Evolutionary conservation across 2,329 filamentous ascomycete species (phyloP), one percentile per base, ranked within the genome.

Genomic region (Hypoxylon sp.): DNA sequence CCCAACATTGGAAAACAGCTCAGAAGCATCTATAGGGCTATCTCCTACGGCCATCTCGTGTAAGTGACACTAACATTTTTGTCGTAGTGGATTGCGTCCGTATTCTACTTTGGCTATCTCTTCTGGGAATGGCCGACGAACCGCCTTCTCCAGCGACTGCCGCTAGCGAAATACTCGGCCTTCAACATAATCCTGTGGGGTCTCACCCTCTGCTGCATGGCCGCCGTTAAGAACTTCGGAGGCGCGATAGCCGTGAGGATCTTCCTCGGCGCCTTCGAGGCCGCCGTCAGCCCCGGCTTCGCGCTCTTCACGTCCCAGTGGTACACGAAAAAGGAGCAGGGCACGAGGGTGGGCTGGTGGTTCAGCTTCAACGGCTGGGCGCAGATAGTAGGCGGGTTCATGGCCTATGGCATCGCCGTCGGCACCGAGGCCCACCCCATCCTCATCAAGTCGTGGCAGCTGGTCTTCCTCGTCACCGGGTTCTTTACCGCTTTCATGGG

Each of bases 61-160:
- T 38, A 9, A 37, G 4, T 20, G 56, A 48, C 58, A 63, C 49
- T 58, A 21, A 60, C n/a, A n/a, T 33, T 10, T 46, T 15, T 26
- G 11, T n/a, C 24, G 13, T 13, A 63, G 54, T 83, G 81, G 81
- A 72, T 84, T 11, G 77, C 77, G 1, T 79, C 76, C 65, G 74
- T 82, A 68, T 81, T 81, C 65, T 81, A 81, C 63, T 81, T 81
- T 40, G 79, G 79, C 69, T 76, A 76, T 52, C 67, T 76, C 13
- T 82, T 79, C 2, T 88, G 81, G 81, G 87, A 89, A 69, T 89
- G 86, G 70, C 87, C 87, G 0, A 88, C 86, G 1, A 87, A 82
- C 67, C 80, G 83, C 10, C 78, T 90, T 23, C 77, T 90, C 10
- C 87, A 89, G 70, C 76, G 81, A 1, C 73, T 89, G 1, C 87